Conservation (phyloP, 2,329 filamentous ascomycete genomes). For the Cryphonectria carpinicola region DNA sequence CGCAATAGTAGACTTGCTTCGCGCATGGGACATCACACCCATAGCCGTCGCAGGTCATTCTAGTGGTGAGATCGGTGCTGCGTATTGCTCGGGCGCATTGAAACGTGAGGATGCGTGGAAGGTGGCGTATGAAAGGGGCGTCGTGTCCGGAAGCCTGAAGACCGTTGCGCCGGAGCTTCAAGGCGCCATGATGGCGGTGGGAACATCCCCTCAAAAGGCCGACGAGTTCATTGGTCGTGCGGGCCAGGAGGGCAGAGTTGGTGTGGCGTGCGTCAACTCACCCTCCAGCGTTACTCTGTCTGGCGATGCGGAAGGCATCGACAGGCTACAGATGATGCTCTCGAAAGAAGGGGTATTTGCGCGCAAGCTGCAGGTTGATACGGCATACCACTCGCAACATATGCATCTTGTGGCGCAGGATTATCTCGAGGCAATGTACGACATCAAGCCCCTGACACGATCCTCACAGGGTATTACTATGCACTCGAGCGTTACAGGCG, state of each 20-base stretch:
- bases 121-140: constrained; percentile 20
- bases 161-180: constrained; percentile 5
- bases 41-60: constrained; percentile 38
- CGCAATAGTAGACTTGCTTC: constrained; percentile 36
- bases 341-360: constrained; percentile 35
- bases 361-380: constrained; percentile 25
- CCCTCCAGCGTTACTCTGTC: constrained; percentile 41
- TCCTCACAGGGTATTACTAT: constrained; percentile 8
- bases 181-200: constrained; percentile 17
- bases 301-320: constrained; percentile 36
- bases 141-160: constrained; percentile 3
- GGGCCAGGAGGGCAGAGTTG: constrained; percentile 9
- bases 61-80: constrained; percentile 27
- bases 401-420: constrained; percentile 32
- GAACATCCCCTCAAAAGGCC: constrained; percentile 1
- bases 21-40: constrained; percentile 10
- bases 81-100: constrained; percentile 21
- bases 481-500: constrained; percentile 16
- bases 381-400: constrained; percentile 29
- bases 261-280: constrained; percentile 24
- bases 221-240: constrained; percentile 7
- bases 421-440: constrained; percentile 36
- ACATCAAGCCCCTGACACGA: constrained; percentile 29
- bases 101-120: constrained; percentile 15
- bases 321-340: constrained; percentile 30